Evolutionary conservation across 2,329 filamentous ascomycete genomes (phyloP).

Genomic region (Aspergillus sojae): DNA sequence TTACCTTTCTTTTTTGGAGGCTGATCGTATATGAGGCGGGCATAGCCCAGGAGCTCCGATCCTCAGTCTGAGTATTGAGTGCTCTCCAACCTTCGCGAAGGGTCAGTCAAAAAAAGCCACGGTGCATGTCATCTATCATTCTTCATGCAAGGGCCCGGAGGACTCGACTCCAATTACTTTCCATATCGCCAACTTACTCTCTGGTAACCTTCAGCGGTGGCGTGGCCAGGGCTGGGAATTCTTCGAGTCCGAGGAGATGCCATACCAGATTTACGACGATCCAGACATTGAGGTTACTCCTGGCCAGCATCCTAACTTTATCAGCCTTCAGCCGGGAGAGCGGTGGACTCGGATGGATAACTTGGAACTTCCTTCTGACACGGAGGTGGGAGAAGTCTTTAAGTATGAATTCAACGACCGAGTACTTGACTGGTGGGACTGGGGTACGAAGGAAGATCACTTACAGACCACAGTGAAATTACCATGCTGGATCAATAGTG

Average conservation of each 20-base stretch:
- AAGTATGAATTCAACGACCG: background rate
- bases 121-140: background rate
- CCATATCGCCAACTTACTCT: background rate
- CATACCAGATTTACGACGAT: background rate
- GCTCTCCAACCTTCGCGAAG: background rate
- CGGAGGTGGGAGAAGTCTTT: background rate
- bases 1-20: too few species aligned
- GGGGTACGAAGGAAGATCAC: background rate
- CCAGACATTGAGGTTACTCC: background rate
- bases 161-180: background rate
- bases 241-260: background rate
- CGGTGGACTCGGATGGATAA: background rate
- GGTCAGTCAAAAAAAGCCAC: background rate
- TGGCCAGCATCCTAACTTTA: background rate
- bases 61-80: background rate
- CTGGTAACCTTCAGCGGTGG: background rate
- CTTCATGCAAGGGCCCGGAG: background rate
- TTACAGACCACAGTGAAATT: background rate
- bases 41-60: background rate
- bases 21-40: background rate
- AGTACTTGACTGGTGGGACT: background rate
- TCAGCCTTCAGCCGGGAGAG: background rate
- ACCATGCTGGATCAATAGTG: background rate
- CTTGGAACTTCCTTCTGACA: background rate
- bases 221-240: background rate